Evolutionary conservation across 345 rosid species (phyloP), one percentile per base, ranked within the genome.

Genomic region (Rhodamnia argentea): DNA sequence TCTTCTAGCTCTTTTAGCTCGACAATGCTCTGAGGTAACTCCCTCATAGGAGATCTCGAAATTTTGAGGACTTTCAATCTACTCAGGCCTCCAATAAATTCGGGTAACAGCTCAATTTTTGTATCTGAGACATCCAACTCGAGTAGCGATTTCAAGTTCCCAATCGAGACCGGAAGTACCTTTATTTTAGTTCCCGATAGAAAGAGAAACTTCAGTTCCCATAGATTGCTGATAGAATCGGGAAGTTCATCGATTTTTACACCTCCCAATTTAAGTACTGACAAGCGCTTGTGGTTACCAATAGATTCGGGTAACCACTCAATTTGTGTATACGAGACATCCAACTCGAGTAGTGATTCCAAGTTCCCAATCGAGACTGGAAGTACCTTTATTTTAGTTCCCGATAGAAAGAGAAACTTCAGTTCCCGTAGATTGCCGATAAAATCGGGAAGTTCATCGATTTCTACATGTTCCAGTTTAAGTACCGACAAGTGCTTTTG

Each of bases 71-170:
- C 5, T 62, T 62, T 62, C 13, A 27, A 27, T 27, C 0, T 62
- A 0, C 75, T 27, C 15, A 62, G 40, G 75, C 13, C 11, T 62
- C 75, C 40, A 3, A 62, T 14, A 62, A 40, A 14, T 62, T 27
- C 0, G 0, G 22, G 40, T 0, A 62, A 62, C 0, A 0, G 11
- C 0, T 0, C 40, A 27, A 6, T 6, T 1, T 29, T 2, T 29
- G 75, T 62, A 0, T 0, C 2, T 0, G 40, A 14, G 1, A 62
- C 40, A 29, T 62, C 22, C 0, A 62, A 62, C 75, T 62, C 10
- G 0, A 0, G 5, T 14, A 62, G 22, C 1, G 75, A 62, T 62
- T 62, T 22, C 75, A 62, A 62, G 22, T 62, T 27, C 5, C 75
- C 75, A 27, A 62, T 62, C 0, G 75, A 62, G 20, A 29, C 0